These are phyloP conservation scores for Skeletonema costatum DNA, from an alignment of 108 stramenopile species.

Conservation along the genomic window DNA sequence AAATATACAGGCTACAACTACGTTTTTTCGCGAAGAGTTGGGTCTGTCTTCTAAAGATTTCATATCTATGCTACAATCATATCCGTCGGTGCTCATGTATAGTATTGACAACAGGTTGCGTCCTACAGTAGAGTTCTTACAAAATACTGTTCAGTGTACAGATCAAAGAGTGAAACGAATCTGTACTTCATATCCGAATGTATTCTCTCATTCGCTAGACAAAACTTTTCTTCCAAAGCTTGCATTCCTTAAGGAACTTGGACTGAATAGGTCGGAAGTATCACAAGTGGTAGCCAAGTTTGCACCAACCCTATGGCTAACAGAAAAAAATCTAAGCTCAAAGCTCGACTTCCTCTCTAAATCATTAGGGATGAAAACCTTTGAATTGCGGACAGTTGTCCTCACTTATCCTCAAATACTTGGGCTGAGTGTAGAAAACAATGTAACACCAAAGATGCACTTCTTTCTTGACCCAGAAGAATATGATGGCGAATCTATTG, in stretches of 20 bases:
- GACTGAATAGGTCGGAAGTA: slow-evolving; percentile 37
- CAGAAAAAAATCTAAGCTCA: slow-evolving; percentile 28
- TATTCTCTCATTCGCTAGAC: slow-evolving; percentile 44
- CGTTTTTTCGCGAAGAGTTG: slow-evolving; percentile 31
- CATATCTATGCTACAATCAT: slow-evolving; percentile 27
- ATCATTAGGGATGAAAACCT: slow-evolving; percentile 14
- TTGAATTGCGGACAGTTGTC: slow-evolving; percentile 32
- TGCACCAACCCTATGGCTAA: slow-evolving; percentile 51
- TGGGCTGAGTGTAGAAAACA: slow-evolving; percentile 44
- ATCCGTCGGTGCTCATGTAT: slow-evolving; percentile 44
- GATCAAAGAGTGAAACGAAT: neutral
- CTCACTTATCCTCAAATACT: slow-evolving; percentile 53
- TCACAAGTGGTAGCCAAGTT: slow-evolving; percentile 43
- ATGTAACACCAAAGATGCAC: slow-evolving; percentile 42
- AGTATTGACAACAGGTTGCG: slow-evolving; percentile 34
- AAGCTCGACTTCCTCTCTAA: slow-evolving; percentile 44
- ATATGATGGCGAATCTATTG: neutral
- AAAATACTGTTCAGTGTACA: slow-evolving; percentile 18
- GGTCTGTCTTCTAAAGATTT: slow-evolving; percentile 18
- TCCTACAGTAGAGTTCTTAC: slow-evolving; percentile 29
- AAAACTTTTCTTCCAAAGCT: slow-evolving; percentile 36
- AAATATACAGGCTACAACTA: slow-evolving; percentile 20
- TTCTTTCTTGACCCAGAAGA: slow-evolving; percentile 32
- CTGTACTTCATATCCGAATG: slow-evolving; percentile 23
- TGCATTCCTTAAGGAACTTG: slow-evolving; percentile 8